Evolutionary conservation across 768 basidiomycete species (phyloP), one percentile per base, ranked within the genome.

Genomic region (Harrya chromipes): DNA sequence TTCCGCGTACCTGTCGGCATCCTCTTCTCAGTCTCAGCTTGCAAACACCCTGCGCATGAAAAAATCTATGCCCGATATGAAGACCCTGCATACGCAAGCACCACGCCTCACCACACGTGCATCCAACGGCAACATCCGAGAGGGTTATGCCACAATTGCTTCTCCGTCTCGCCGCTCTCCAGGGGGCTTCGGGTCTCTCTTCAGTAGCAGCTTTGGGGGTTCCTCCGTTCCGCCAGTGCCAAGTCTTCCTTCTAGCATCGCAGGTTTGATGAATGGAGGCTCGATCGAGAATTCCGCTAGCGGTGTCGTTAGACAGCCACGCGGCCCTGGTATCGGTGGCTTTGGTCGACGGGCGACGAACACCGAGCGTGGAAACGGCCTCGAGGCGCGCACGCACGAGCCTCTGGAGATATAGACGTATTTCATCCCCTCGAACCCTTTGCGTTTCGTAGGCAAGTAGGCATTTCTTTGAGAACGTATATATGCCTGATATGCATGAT

Each of bases 31-130:
- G 56, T 72, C 73, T 57, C 74, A 69, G 56, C 76, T 73, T 40
- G 67, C 68, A 16, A 72, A 62, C 46, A 74, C 82, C 36, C 79
- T 97, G 47, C 85, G 94, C 36, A 83, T 86, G 69, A 98, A 98
- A 77, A 97, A 97, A 72, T 95, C 93, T 20, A 98, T 98, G 97
- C 97, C 97, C 3, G 93, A 97, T 70, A 84, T 97, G 83, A 90
- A 90, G 72, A 87, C 87, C 14, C 70, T 92, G 55, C 90, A 90
- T 53, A 76, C 84, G 16, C 83, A 85, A 60, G 84, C 85, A 1
- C 90, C 88, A 29, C 85, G 90, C 44, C 79, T 93, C 40, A 82
- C 73, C 49, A 85, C 86, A 14, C 86, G 90, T 52, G 78, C 89
- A 16, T 93, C 90, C 40, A 93, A 91, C 65, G 89, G 90, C 48